phyloP scores from a whole-genome alignment of 2,329 filamentous ascomycete genomes.

The Ophiostoma australiae region DNA sequence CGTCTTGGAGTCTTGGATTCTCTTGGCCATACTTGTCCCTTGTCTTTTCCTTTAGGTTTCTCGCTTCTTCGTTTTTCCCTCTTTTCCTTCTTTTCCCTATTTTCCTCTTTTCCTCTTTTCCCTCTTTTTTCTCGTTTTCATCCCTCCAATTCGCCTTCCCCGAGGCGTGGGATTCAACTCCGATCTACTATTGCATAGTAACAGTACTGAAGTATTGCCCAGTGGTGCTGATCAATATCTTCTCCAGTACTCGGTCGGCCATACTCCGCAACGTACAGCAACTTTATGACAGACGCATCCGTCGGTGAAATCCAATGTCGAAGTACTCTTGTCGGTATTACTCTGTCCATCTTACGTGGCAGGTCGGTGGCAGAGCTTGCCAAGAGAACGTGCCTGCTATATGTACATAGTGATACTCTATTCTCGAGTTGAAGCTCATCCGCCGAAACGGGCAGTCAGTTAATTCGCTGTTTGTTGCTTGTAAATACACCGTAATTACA shows the following conservation, averaged over 20 bases:
- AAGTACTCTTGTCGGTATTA: background rate
- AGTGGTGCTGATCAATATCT: background rate
- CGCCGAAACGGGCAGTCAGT: background rate
- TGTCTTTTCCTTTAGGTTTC: background rate
- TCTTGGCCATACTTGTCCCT: background rate
- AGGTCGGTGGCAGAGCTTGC: background rate
- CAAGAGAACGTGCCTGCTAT: background rate
- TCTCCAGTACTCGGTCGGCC: background rate
- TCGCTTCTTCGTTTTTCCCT: too few species aligned
- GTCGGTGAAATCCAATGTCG: background rate
- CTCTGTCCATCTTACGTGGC: too few species aligned
- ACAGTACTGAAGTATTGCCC: background rate
- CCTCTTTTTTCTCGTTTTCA: background rate
- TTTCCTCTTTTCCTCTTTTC: background rate
- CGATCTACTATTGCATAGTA: background rate
- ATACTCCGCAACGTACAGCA: too few species aligned
- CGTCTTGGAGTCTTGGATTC: constrained; percentile 1
- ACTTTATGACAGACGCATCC: background rate
- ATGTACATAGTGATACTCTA: background rate
- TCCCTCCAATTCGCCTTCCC: background rate
- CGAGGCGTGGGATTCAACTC: background rate
- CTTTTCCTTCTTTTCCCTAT: background rate
- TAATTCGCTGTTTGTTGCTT: background rate
- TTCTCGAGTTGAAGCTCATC: background rate
- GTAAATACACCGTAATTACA: background rate